Evolutionary conservation across 768 basidiomycete species (phyloP), one percentile per base, ranked within the genome.

Genomic region (Collybiopsis luxurians): DNA sequence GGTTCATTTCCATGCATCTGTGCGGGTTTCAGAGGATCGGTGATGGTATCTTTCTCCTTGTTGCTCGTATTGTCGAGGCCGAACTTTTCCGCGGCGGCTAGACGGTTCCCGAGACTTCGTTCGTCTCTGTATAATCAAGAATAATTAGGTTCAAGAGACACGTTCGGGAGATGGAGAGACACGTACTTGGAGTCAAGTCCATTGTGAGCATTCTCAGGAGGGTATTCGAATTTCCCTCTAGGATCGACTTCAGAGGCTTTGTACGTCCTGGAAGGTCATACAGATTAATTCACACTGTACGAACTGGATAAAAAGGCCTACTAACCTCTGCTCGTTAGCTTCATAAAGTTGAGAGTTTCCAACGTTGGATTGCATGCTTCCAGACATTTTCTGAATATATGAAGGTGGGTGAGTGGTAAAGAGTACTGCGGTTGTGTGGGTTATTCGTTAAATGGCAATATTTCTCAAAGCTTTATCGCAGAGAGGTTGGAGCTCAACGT

Each of bases 1-100:
- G 85, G 84, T 59, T 84, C 70, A 60, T 86, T 76, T 0, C 83
- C 81, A 53, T 85, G 84, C 15, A 72, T 64, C n/a, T 65, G 67
- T 1, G 82, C 83, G 10, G 79, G 80, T 44, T 73, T 73, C 26
- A 79, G 64, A 12, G 84, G 83, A 55, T 84, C 75, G 0, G 67
- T 66, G 28, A 72, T 65, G 0, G 74, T 73, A 24, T 55, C 24
- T 40, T 73, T 64, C 4, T 62, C 56, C 39, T 74, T 69, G 17
- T 66, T 57, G 44, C 64, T 31, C 26, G 72, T 69, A n/a, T 73
- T 51, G 44, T 74, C 67, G 13, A 58, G 59, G 15, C 71, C 71
- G 21, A 62, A 67, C 10, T 69, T 66, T 24, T 68, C 63, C 4
- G 72, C 73, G 46, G 76, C 66, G 10, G 63, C 66, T 1, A 75